A percentile compares a stretch with the other conserved stretches of the same genome.
These are phyloP conservation scores for Sporothrix dimorphospora DNA, from an alignment of 2,329 filamentous ascomycete species.

Conservation along the genomic window DNA sequence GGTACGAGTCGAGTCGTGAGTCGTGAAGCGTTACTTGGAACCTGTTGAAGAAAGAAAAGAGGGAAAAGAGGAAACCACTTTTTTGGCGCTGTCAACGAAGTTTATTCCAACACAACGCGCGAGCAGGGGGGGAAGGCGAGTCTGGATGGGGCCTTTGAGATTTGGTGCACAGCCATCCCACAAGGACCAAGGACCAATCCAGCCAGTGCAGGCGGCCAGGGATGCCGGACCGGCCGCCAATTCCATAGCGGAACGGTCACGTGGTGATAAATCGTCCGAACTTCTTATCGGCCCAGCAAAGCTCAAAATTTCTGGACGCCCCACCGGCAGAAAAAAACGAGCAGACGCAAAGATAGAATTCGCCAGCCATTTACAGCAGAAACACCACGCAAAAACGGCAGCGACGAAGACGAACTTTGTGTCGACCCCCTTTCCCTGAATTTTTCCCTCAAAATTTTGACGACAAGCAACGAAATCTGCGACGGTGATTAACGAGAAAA, in stretches of 20 bases:
- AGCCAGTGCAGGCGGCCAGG: neutral
- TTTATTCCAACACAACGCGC: conserved; percentile 18
- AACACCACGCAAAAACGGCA: neutral
- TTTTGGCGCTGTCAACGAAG: neutral
- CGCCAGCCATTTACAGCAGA: neutral
- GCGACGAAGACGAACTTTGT: neutral
- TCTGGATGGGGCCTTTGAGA: conserved; percentile 21
- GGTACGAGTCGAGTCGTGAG: neutral
- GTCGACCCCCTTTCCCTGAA: neutral
- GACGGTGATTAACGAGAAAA: neutral
- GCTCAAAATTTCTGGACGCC: conserved; percentile 15
- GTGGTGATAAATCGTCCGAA: conserved; percentile 25
- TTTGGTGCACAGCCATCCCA: conserved; percentile 24
- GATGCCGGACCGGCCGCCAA: conserved; percentile 20
- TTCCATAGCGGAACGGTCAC: conserved; percentile 25
- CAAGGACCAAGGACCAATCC: conserved; percentile 1
- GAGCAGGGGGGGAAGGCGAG: conserved; percentile 20
- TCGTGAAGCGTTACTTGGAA: neutral
- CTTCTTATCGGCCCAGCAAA: conserved; percentile 15
- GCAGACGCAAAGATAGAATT: neutral
- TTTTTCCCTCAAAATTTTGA: neutral
- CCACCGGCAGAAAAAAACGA: conserved; percentile 27
- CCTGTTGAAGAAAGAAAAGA: neutral
- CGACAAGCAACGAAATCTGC: neutral
- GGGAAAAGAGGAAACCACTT: conserved; percentile 17